A percentile compares a stretch with the other conserved stretches of the same genome.
These are phyloP conservation scores for Astrephomene gubernaculifera DNA, from an alignment of 139 green algal genomes.

Conservation along the genomic window DNA sequence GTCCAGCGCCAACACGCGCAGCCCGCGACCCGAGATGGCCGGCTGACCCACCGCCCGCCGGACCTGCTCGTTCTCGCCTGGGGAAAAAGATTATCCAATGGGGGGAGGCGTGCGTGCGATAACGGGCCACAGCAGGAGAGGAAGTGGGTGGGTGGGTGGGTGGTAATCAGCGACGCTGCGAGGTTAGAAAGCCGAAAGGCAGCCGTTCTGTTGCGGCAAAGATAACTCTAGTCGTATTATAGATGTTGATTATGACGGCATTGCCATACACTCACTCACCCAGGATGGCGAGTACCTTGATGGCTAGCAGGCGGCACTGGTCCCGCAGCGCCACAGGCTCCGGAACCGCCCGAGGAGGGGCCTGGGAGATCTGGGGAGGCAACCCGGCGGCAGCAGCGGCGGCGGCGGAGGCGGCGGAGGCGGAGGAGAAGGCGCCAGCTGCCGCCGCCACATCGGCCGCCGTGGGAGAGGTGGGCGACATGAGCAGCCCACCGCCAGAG, in stretches of 20 bases:
- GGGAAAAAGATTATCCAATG: neutral
- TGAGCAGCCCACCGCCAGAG: neutral
- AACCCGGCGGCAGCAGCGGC: neutral
- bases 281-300: conserved; percentile 81
- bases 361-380: conserved; percentile 7
- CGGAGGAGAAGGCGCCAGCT: neutral
- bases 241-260: no score
- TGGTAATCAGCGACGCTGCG: no score
- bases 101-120: no score
- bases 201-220: no score
- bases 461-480: conserved; percentile 17
- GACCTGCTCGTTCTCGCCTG: conserved; percentile 85
- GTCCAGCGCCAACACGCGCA: conserved; percentile 95
- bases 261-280: no score
- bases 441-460: neutral
- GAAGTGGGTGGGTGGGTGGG: no score
- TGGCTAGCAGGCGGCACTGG: conserved; percentile 57
- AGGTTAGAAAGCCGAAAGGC: no score
- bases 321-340: neutral
- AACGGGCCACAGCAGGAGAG: no score
- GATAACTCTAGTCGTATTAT: no score
- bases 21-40: conserved; percentile 72
- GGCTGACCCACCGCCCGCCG: conserved; percentile 63
- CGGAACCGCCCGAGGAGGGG: conserved; percentile 20
- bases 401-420: neutral